Base-by-base conservation (phyloP, 768 basidiomycete genomes). In the Boletus rubroflammeus region DNA sequence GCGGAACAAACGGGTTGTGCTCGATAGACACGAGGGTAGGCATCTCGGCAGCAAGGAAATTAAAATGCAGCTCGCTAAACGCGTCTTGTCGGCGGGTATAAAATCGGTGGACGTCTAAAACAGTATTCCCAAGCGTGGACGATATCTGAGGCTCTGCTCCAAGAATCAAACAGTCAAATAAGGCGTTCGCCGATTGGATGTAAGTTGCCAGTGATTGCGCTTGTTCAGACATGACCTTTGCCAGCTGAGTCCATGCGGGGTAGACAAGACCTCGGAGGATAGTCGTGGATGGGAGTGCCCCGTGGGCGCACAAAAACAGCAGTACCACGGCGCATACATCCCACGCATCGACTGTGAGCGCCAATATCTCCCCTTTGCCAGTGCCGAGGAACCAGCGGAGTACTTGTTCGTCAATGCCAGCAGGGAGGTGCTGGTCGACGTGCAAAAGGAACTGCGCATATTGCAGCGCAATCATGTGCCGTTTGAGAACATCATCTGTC, bases 221-320 rank as follows among this genome's bases (percentile, higher is more conserved):
- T 51, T 78, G 75, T 36, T 74, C 63, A 0, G 67, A 60, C 1
- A 71, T 62, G 40, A 74, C 65, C 10, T 70, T 69, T 13, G 83
- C 80, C n/a, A 76, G 80, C 21, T 79, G 71, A 47, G 77, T 73
- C 90, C 90, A 93, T 5, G 84, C 82, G 19, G 87, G 88, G 66
- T 89, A 91, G n/a, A 90, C 79, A 17, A 93, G 68, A 14, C 89
- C 88, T 51, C 78, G 73, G 36, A 93, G 71, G 42, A 93, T 77
- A 0, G 88, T 90, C 1, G 88, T 88, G 7, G 85, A 82, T 52
- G 80, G 80, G 36, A 92, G 72, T 5, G 87, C 85, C 19, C 86
- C 87, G 50, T 81, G 80, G 19, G 85, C 78, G 26, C 79, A 78
- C 25, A 91, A 74, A 62, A 84, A 81, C 2, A 90, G 68, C 7